Conservation (phyloP, 306 rosid genomes). For the Senna tora region DNA sequence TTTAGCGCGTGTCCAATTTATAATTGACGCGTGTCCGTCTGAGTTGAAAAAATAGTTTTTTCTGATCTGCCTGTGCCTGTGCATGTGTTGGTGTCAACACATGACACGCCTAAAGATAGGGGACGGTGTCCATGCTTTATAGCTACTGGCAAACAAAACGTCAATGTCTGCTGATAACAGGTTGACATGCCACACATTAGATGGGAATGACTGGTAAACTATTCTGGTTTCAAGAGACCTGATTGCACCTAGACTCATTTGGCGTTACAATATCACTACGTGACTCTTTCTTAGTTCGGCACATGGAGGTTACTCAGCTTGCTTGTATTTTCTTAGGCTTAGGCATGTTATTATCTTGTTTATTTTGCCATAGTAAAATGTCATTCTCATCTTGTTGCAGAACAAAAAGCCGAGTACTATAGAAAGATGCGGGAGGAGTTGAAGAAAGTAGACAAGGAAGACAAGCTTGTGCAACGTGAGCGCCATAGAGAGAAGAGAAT, state of each 20-base stretch:
- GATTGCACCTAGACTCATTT: neutral
- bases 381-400: conserved; percentile 47
- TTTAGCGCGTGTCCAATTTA: too few species aligned
- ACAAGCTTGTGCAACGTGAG: conserved; percentile 63
- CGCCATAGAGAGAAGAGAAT: conserved; percentile 70
- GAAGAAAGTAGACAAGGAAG: conserved; percentile 80
- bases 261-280: neutral
- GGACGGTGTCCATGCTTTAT: too few species aligned
- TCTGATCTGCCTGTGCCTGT: too few species aligned
- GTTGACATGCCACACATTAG: neutral
- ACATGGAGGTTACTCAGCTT: neutral
- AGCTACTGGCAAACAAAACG: too few species aligned
- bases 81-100: too few species aligned
- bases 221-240: conserved; percentile 7
- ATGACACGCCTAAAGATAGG: too few species aligned
- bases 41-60: too few species aligned
- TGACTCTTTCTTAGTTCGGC: neutral
- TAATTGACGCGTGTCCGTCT: too few species aligned
- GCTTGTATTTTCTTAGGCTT: neutral
- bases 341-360: conserved; percentile 1
- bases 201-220: conserved; percentile 23
- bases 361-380: conserved; percentile 17
- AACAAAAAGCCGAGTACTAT: conserved; percentile 67
- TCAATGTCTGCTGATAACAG: too few species aligned
- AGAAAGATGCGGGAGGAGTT: conserved; percentile 75